Evolutionary conservation across 2,329 filamentous ascomycete species (phyloP), one percentile per base, ranked within the genome.

Genomic region (Fusarium guadeloupense): DNA sequence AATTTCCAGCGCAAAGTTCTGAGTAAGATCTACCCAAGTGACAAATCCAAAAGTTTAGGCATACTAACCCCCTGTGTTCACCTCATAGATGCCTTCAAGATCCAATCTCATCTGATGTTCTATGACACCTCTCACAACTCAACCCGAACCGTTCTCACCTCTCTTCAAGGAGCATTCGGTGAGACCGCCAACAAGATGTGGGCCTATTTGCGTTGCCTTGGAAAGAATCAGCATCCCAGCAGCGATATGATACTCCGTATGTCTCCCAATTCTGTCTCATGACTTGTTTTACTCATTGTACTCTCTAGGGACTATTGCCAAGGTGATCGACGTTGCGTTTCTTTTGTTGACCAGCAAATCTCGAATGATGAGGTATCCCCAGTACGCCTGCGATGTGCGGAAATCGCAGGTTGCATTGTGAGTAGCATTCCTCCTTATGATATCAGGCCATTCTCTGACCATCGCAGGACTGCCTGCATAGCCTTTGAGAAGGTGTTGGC

Each of bases 61-160:
- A 21, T 28, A 33, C 45, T 62, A 6, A 62, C 40, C 6, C 16
- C 20, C 33, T 35, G n/a, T 13, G 17, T n/a, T 13, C 16, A 13
- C 20, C 19, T 13, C 4, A 28, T 44, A 86, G 83, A 83, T 68
- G 78, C 87, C 4, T 92, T 98, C 80, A 93, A 93, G 73, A 87
- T 95, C 46, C 92, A 96, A 72, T 88, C 93, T 45, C 90, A 95
- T 68, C 80, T 86, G 43, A 93, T 96, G 87, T 90, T 92, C 73
- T 89, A 91, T 68, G 92, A 96, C 73, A 91, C 90, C 5, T 76
- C 81, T 4, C 88, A 94, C 78, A 98, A 98, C 77, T 85, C 87
- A 4, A 72, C 83, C 8, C 66, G 73, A 5, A 91, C 88, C 0
- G 89, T 95, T 12, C 79, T 94, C 5, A 75, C 77, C n/a, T 96